Conservation (phyloP, 768 basidiomycete species). For the Leccinum imitatum region DNA sequence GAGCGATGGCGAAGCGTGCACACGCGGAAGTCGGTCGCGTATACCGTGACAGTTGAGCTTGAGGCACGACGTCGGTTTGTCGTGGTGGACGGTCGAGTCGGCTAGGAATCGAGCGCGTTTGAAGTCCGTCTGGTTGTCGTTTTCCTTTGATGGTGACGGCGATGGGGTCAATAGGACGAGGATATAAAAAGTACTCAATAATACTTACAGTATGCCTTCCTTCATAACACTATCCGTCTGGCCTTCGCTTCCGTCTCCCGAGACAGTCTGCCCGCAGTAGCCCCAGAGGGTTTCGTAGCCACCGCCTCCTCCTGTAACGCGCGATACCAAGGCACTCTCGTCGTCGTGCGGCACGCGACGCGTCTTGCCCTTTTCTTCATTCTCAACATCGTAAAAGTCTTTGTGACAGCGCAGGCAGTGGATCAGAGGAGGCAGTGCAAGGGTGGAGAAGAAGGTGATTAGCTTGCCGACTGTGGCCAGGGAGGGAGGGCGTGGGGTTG, state of each 20-base stretch:
- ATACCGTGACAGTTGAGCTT: constrained; percentile 53
- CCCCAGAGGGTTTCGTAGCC: constrained; percentile 61
- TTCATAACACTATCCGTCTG: constrained; percentile 87
- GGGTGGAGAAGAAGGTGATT: constrained; percentile 56
- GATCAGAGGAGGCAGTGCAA: constrained; percentile 63
- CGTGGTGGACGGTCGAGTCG: constrained; percentile 63
- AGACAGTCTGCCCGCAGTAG: constrained; percentile 70
- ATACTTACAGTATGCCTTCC: constrained; percentile 64
- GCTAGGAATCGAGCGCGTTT: constrained; percentile 79
- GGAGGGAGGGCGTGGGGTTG: constrained; percentile 26
- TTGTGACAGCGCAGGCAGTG: constrained; percentile 80
- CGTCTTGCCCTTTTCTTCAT: constrained; percentile 54
- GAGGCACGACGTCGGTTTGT: constrained; percentile 66
- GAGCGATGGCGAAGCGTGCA: constrained; percentile 4
- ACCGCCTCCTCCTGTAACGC: constrained; percentile 40
- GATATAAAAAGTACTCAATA: background rate
- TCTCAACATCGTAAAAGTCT: constrained; percentile 68
- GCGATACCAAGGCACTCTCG: constrained; percentile 73
- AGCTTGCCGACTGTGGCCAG: constrained; percentile 46
- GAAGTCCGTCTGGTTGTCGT: constrained; percentile 51
- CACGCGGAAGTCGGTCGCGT: constrained; percentile 19
- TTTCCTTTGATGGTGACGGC: background rate
- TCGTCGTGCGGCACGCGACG: constrained; percentile 78
- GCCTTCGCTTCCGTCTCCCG: constrained; percentile 78
- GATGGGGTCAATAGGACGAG: background rate